Percentiles rank a stretch among this genome's conserved stretches.
Evolutionary conservation across 257 asterid species (phyloP).

Genomic region (Prunella vulgaris): DNA sequence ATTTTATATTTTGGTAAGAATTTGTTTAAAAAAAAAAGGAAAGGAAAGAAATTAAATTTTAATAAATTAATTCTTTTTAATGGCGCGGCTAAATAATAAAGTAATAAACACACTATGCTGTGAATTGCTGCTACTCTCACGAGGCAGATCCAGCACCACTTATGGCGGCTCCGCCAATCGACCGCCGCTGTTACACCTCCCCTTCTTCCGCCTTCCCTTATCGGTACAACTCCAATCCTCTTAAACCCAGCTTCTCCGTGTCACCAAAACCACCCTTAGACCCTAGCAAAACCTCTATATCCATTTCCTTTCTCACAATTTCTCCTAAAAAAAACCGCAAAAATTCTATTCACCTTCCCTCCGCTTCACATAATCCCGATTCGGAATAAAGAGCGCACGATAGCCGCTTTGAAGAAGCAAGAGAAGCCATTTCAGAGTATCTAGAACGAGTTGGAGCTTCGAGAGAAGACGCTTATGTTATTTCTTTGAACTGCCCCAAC

Average conservation of each 20-base stretch:
- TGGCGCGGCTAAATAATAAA: not conserved
- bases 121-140: slow-evolving; percentile 3
- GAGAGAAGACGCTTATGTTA: slow-evolving; percentile 47
- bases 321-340: slow-evolving; percentile 19
- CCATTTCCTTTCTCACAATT: slow-evolving; percentile 8
- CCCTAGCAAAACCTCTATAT: slow-evolving; percentile 31
- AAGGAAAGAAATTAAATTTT: too few species aligned
- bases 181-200: slow-evolving; percentile 13
- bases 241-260: not conserved
- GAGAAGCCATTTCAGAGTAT: slow-evolving; percentile 61
- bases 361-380: slow-evolving; percentile 19
- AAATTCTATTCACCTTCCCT: not conserved
- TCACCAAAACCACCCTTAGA: slow-evolving; percentile 28
- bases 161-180: slow-evolving; percentile 28
- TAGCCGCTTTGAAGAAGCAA: slow-evolving; percentile 37
- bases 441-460: slow-evolving; percentile 54
- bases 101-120: not conserved
- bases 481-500: slow-evolving; percentile 54
- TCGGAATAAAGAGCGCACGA: slow-evolving; percentile 17
- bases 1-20: too few species aligned
- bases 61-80: not conserved
- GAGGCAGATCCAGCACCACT: too few species aligned
- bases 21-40: too few species aligned
- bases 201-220: slow-evolving; percentile 8
- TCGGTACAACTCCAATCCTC: slow-evolving; percentile 1